Percentiles rank a stretch among this genome's conserved stretches.
phyloP scores from a whole-genome alignment of 129 eudicot genomes.

The Artemisia tridentata region DNA sequence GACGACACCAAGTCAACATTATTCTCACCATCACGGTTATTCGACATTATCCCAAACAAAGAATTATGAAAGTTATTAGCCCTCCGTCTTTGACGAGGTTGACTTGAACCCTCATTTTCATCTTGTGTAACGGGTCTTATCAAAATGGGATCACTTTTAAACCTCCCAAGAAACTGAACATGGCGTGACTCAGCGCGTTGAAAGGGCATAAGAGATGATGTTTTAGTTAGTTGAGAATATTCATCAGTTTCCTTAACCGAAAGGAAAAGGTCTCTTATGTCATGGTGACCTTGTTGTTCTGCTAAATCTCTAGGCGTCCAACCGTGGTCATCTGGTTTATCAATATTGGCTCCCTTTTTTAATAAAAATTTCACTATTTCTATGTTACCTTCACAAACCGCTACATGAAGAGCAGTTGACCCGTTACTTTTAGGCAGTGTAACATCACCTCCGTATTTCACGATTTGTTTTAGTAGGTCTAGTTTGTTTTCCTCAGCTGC shows the following conservation, averaged over 20 bases:
- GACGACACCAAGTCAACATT: constrained; percentile 32
- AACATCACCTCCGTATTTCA: constrained; percentile 58
- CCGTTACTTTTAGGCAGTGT: constrained; percentile 57
- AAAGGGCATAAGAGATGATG: constrained; percentile 33
- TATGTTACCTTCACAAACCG: constrained; percentile 79
- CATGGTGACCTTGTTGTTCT: constrained; percentile 94
- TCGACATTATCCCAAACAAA: constrained; percentile 77
- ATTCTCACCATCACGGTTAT: constrained; percentile 38
- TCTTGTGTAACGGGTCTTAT: constrained; percentile 38
- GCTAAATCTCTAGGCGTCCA: constrained; percentile 91
- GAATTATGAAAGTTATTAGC: constrained; percentile 62
- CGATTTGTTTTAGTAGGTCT: constrained; percentile 54
- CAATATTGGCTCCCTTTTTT: constrained; percentile 56
- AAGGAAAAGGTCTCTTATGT: constrained; percentile 54
- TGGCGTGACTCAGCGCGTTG: constrained; percentile 46
- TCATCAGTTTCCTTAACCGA: constrained; percentile 28
- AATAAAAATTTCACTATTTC: constrained; percentile 65
- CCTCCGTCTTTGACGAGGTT: constrained; percentile 52
- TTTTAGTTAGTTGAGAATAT: constrained; percentile 26
- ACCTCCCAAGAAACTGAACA: constrained; percentile 60
- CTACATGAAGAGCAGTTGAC: constrained; percentile 83
- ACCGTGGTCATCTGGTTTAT: constrained; percentile 56
- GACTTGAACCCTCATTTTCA: constrained; percentile 31
- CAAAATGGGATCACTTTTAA: constrained; percentile 61
- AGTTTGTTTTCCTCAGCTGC: constrained; percentile 73